Percentiles rank a stretch among this genome's conserved stretches.
Evolutionary conservation across 352 stramenopile species (phyloP).

Genomic region (Pythium pyrilobum): DNA sequence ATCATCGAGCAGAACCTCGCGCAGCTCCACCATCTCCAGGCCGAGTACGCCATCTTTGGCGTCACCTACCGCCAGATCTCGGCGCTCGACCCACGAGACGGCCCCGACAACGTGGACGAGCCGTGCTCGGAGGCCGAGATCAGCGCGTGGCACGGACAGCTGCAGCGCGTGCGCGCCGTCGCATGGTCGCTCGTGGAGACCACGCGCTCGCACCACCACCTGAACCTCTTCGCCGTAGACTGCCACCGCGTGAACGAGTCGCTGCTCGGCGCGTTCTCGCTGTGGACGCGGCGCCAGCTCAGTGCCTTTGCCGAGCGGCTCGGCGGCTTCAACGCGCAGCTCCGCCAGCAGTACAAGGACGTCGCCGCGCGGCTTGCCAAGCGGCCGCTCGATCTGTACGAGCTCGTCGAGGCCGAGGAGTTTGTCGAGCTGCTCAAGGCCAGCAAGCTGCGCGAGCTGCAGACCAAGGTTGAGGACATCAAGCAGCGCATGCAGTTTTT

Average conservation of each 20-base stretch:
- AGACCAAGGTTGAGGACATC: conserved; percentile 36
- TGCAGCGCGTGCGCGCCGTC: conserved; percentile 24
- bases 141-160: conserved; percentile 21
- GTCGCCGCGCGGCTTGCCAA: conserved; percentile 52
- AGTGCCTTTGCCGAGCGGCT: conserved; percentile 49
- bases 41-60: conserved; percentile 35
- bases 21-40: conserved; percentile 30
- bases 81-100: neutral
- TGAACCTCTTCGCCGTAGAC: conserved; percentile 50
- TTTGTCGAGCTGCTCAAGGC: conserved; percentile 50
- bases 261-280: conserved; percentile 31
- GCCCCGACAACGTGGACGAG: conserved; percentile 2
- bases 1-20: conserved; percentile 57
- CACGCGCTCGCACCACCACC: conserved; percentile 17
- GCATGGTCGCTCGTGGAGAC: conserved; percentile 20
- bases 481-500: conserved; percentile 62
- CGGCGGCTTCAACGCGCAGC: conserved; percentile 36
- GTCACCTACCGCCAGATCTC: conserved; percentile 29
- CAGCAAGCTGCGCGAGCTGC: conserved; percentile 35
- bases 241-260: conserved; percentile 39
- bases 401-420: conserved; percentile 59
- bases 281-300: conserved; percentile 40
- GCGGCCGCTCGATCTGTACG: conserved; percentile 63
- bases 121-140: conserved; percentile 18
- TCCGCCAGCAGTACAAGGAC: conserved; percentile 72